phyloP scores from a whole-genome alignment of 495 filamentous ascomycete species.

The Rusavskia elegans region DNA sequence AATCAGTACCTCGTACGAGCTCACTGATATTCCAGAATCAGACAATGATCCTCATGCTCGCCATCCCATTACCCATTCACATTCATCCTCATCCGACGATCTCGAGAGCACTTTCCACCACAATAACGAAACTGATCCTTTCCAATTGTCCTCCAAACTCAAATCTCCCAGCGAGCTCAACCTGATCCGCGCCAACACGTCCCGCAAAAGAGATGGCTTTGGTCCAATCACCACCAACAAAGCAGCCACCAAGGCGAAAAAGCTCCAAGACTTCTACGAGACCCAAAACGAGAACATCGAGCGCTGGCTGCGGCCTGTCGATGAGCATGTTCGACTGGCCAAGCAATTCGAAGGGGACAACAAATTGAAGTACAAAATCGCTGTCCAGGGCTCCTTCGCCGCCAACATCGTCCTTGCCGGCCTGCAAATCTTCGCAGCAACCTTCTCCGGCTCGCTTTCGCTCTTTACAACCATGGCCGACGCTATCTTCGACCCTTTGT shows the following conservation, averaged over 20 bases:
- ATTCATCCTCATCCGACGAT: conserved; percentile 23
- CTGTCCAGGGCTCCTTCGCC: conserved; percentile 73
- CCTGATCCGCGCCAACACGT: conserved; percentile 66
- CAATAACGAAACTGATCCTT: conserved; percentile 57
- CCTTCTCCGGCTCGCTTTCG: conserved; percentile 67
- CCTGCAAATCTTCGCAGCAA: conserved; percentile 79
- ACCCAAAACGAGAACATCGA: conserved; percentile 88
- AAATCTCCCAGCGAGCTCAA: conserved; percentile 69
- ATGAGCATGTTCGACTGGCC: conserved; percentile 72
- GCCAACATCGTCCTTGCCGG: conserved; percentile 68
- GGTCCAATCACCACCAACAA: conserved; percentile 26
- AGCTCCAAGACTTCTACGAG: conserved; percentile 74
- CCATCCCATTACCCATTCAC: conserved; percentile 14
- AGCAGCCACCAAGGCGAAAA: conserved; percentile 32
- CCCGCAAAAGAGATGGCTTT: conserved; percentile 51
- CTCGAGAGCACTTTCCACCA: conserved; percentile 49
- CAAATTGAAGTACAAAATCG: conserved; percentile 72
- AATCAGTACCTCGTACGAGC: conserved; percentile 28
- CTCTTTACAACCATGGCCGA: conserved; percentile 98
- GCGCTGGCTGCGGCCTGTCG: conserved; percentile 78
- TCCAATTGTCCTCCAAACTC: conserved; percentile 58
- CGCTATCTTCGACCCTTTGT: conserved; percentile 86
- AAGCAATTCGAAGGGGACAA: conserved; percentile 67
- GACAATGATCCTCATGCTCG: conserved; percentile 30
- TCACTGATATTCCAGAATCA: conserved; percentile 20